Evolutionary conservation across 495 filamentous ascomycete species (phyloP).

Genomic region (Thermothielavioides terrestris): DNA sequence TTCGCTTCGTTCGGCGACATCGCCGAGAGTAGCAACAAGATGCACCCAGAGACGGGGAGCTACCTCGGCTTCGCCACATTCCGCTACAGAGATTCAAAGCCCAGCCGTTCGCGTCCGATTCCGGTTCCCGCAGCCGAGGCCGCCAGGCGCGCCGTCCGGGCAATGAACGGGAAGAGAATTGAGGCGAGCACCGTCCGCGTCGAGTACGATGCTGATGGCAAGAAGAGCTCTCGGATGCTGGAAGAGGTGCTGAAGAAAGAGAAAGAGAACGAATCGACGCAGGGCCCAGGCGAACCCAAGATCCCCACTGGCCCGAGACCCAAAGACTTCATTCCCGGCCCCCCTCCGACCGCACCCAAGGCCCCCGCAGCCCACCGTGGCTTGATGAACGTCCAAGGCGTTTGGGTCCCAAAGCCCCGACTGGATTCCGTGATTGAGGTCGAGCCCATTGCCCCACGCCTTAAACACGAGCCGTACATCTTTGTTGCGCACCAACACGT

Average conservation of each 20-base stretch:
- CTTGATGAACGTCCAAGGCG: slow-evolving; percentile 4
- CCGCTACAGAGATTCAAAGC: slow-evolving; percentile 68
- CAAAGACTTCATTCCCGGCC: slow-evolving; percentile 42
- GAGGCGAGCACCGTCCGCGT: slow-evolving; percentile 67
- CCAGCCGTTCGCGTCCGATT: slow-evolving; percentile 36
- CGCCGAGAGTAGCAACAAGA: slow-evolving; percentile 77
- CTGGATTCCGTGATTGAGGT: slow-evolving; percentile 19
- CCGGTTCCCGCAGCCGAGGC: slow-evolving; percentile 60
- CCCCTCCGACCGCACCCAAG: slow-evolving; percentile 75
- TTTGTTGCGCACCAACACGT: slow-evolving; percentile 81
- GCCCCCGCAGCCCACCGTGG: slow-evolving; percentile 65
- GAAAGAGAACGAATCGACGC: slow-evolving; percentile 48
- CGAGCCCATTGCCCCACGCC: slow-evolving; percentile 51
- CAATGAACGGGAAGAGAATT: slow-evolving; percentile 60
- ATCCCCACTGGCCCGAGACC: slow-evolving; percentile 36
- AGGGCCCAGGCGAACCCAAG: slow-evolving; percentile 19
- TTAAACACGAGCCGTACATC: slow-evolving; percentile 83
- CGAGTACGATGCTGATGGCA: slow-evolving; percentile 80
- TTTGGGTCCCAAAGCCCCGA: slow-evolving; percentile 25
- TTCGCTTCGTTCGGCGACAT: slow-evolving; percentile 88
- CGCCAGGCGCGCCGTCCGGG: slow-evolving; percentile 66
- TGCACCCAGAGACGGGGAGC: slow-evolving; percentile 84
- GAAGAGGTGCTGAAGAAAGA: slow-evolving; percentile 61
- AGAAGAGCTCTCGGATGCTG: slow-evolving; percentile 65
- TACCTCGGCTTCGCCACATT: slow-evolving; percentile 88